Conservation (phyloP, 2,329 filamentous ascomycete genomes). For the Incumbomyces lentus region DNA sequence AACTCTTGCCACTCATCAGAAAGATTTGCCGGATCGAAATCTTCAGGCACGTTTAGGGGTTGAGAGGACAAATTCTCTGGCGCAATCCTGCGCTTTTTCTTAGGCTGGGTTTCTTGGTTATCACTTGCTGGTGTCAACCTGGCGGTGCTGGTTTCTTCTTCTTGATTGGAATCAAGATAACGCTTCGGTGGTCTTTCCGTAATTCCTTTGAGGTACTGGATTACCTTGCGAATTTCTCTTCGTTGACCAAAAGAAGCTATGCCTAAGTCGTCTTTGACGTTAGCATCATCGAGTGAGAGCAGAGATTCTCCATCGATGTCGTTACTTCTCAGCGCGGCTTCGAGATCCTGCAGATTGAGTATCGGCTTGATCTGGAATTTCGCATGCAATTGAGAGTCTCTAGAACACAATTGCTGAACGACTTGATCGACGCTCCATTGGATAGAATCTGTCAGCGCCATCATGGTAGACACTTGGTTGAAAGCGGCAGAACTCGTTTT, state of each 20-base stretch:
- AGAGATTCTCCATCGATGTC: conserved; percentile 57
- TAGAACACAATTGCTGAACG: conserved; percentile 53
- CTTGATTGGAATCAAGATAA: neutral
- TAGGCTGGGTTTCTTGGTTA: neutral
- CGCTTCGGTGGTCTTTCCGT: neutral
- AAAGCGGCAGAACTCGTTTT: neutral
- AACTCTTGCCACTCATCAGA: conserved; percentile 22
- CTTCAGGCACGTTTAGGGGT: conserved; percentile 3
- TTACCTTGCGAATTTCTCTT: conserved; percentile 46
- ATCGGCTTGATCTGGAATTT: conserved; percentile 10
- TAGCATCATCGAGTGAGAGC: conserved; percentile 40
- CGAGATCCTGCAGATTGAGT: conserved; percentile 45
- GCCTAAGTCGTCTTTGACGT: conserved; percentile 46
- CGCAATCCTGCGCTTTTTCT: conserved; percentile 14
- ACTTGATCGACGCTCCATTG: conserved; percentile 61
- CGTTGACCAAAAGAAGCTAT: conserved; percentile 50
- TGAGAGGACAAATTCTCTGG: conserved; percentile 8
- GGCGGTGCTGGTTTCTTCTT: neutral
- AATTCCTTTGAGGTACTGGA: conserved; percentile 39
- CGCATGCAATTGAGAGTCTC: conserved; percentile 28
- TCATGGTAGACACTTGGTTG: neutral
- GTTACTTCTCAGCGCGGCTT: conserved; percentile 47
- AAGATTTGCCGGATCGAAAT: conserved; percentile 1
- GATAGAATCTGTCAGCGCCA: conserved; percentile 53
- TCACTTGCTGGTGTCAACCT: neutral